Evolutionary conservation across 495 filamentous ascomycete species (phyloP), one percentile per base, ranked within the genome.

Genomic region (Xylaria cubensis): DNA sequence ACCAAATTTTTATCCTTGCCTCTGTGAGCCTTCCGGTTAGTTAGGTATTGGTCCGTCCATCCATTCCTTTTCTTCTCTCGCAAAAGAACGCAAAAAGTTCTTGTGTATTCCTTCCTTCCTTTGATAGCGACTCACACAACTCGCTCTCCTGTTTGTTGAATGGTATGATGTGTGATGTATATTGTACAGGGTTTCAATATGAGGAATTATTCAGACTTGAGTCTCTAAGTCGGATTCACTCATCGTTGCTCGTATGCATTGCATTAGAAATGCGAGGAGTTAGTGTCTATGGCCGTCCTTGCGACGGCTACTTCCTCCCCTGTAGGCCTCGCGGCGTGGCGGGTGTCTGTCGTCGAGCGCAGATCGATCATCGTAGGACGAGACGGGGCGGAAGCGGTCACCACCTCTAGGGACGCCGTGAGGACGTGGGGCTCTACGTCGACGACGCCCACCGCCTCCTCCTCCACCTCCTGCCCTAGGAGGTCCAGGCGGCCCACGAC

Each of bases 391-490:
- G 71, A 79, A 79, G 34, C 77, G 69, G 42, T 79, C 77, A 19
- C 77, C 77, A 15, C 77, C 77, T 76, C 76, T 61, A 42, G 77
- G 77, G 0, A 79, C 74, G 36, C 76, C 77, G 44, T 78, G 77
- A 63, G 74, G 73, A 58, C 77, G 72, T 4, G 76, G 72, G 50
- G 73, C 75, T 19, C 73, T 73, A 59, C 72, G 73, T 26, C 69
- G n/a, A 63, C 74, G 74, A 34, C 75, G 74, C 4, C 71, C 64
- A 36, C 59, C 59, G 17, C 69, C 58, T 17, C 69, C 58, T 17
- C 69, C 68, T 17, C 68, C 55, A 8, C 67, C 66, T 7, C 32
- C 51, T 48, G 48, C 51, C 8, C 69, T 63, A 58, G 62, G 44
- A 67, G 62, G 62, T 6, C 68, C 56, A 41, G 7, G 42, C 0